Conservation (phyloP, 2,329 filamentous ascomycete genomes). For the Botrytis fabae region DNA sequence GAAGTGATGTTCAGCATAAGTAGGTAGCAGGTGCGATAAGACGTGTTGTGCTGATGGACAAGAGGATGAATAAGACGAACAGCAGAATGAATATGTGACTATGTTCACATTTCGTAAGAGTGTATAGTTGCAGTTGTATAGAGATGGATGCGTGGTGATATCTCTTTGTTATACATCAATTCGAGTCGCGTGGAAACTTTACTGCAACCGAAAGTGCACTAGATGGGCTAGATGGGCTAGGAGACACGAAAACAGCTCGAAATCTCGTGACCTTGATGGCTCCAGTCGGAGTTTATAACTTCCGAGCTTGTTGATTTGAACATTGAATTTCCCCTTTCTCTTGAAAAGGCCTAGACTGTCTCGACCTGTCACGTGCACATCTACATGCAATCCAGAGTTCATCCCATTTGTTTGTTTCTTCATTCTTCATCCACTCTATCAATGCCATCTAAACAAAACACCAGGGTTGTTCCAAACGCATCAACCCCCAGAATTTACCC, state of each 20-base stretch:
- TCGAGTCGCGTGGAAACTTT: not conserved
- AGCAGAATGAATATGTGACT: not conserved
- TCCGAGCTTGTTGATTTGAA: constrained; percentile 7
- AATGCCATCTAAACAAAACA: not conserved
- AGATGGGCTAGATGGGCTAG: not conserved
- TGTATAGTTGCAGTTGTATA: not conserved
- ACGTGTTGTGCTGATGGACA: not conserved
- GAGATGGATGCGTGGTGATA: not conserved
- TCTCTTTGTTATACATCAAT: not conserved
- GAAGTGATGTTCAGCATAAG: constrained; percentile 16
- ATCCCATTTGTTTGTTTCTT: constrained; percentile 10
- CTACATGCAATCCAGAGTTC: not conserved
- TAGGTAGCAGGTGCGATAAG: not conserved
- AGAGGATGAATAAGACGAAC: not conserved
- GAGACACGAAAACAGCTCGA: constrained; percentile 10
- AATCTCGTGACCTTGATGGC: constrained; percentile 1
- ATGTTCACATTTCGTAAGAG: not conserved
- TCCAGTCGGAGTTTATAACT: not conserved
- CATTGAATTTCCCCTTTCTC: not conserved
- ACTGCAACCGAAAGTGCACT: not conserved
- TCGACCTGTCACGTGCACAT: too few species aligned
- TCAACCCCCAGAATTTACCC: not conserved
- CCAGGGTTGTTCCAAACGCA: not conserved
- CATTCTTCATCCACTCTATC: constrained; percentile 4
- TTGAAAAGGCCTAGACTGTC: not conserved